These are phyloP conservation scores for Penicillium malachiteum DNA, from an alignment of 495 filamentous ascomycete genomes.

Conservation along the genomic window DNA sequence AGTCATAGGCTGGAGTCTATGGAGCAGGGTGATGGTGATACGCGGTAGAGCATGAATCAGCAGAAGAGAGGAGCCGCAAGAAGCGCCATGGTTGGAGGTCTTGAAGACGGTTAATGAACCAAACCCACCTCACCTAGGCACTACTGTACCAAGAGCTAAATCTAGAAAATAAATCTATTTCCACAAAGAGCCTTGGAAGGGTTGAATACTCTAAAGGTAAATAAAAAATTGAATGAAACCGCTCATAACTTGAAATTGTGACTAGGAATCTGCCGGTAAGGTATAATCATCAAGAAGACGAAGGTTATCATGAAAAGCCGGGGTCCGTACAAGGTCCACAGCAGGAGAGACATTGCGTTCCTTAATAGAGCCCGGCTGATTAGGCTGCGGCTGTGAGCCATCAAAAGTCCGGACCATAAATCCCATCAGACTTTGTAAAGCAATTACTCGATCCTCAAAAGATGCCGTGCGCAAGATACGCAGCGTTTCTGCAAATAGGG, in stretches of 20 bases:
- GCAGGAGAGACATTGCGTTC: constrained; percentile 20
- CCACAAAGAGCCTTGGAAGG: too few relatives aligned
- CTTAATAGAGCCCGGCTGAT: constrained; percentile 6
- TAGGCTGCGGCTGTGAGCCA: constrained; percentile 5
- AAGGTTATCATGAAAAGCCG: constrained; percentile 12
- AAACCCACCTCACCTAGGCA: too few relatives aligned
- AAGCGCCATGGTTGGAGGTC: too few relatives aligned
- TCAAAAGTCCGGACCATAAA: constrained; percentile 19
- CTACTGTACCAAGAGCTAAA: too few relatives aligned
- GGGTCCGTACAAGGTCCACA: constrained; percentile 12
- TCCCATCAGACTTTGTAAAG: constrained; percentile 12
- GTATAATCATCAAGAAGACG: constrained; percentile 11
- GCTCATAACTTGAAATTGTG: not conserved
- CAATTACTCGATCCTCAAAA: not conserved
- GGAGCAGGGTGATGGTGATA: too few relatives aligned
- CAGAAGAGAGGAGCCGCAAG: too few relatives aligned
- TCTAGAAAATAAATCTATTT: too few relatives aligned
- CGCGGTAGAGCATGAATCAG: too few relatives aligned
- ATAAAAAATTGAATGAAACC: too few relatives aligned
- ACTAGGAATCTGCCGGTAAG: not conserved
- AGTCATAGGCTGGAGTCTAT: too few relatives aligned
- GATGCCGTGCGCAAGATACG: not conserved
- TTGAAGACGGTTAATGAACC: too few relatives aligned
- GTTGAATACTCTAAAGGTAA: too few relatives aligned
- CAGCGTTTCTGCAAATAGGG: constrained; percentile 6